Evolutionary conservation across 2,329 filamentous ascomycete species (phyloP).

Genomic region (Aschersonia sp.): DNA sequence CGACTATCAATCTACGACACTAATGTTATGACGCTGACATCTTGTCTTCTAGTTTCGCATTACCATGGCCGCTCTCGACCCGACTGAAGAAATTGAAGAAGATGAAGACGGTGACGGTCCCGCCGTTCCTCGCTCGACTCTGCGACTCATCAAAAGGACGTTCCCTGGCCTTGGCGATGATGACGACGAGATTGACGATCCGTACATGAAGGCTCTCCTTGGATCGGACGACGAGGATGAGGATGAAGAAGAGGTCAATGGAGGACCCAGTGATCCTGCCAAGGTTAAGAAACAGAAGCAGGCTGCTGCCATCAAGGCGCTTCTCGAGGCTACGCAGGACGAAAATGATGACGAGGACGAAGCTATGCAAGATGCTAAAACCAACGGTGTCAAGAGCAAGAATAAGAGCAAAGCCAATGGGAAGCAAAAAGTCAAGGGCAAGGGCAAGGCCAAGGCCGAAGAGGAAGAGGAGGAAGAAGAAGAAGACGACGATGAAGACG

Average conservation of each 20-base stretch:
- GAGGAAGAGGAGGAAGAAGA: constrained; percentile 40
- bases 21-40: constrained; percentile 12
- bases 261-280: constrained; percentile 78
- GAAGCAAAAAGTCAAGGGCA: constrained; percentile 49
- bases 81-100: constrained; percentile 57
- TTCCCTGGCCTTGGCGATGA: constrained; percentile 34
- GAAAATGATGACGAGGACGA: constrained; percentile 48
- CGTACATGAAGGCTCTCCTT: constrained; percentile 44
- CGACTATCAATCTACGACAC: background rate
- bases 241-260: constrained; percentile 57
- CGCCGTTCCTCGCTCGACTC: constrained; percentile 60
- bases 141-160: constrained; percentile 76
- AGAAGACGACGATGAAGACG: constrained; percentile 29
- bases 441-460: constrained; percentile 45
- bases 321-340: constrained; percentile 46
- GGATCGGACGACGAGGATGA: constrained; percentile 37
- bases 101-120: constrained; percentile 48
- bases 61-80: constrained; percentile 97
- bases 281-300: constrained; percentile 81
- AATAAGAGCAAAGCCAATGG: constrained; percentile 57
- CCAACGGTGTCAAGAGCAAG: constrained; percentile 42
- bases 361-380: constrained; percentile 58
- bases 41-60: constrained; percentile 61
- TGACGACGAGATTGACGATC: constrained; percentile 53
- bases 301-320: constrained; percentile 62